Base-by-base conservation (phyloP, 768 basidiomycete species). In the Mycena pura region DNA sequence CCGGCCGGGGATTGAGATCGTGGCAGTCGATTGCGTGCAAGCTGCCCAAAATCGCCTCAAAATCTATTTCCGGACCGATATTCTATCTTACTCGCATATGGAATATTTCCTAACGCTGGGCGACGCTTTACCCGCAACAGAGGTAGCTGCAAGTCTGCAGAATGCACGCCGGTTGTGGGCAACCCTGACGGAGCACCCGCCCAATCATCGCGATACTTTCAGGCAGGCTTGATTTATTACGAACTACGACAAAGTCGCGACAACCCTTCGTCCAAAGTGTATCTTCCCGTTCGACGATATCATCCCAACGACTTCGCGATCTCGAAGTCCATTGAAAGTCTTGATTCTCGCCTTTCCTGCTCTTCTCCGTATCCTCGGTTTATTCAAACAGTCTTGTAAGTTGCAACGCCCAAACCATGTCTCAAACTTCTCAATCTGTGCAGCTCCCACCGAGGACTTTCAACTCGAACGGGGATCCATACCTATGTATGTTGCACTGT, bases 21-120 rank as follows among this genome's bases (percentile, higher is more conserved):
- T 62, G 6, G 61, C 61, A 19, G 27, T 55, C 7, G 60, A 62
- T 40, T 62, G 60, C 52, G 40, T 57, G 13, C 46, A 45, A n/a
- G 46, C 22, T 2, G 24, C 38, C 2, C 14, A 38, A 36, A 62
- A 62, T 43, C 60, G 60, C 22, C 46, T 56, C 28, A 62, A 62
- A 19, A 45, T 62, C n/a, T 62, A 62, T 45, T 56, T 62, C 48
- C 38, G 60, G 9, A 41, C 60, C 5, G 34, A 55, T 17, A 36
- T 51, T 11, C 17, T 28, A 17, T 56, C 48, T 15, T 51, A 45
- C 17, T 17, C 47, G 8, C 54, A 50, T 13, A 39, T 62, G 40
- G 46, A 62, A 27, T 40, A 38, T 46, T 43, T 62, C 17, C 19
- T 50, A 6, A 62, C 48, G 7, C 61, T 62, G 11, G 61, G 54